These are phyloP conservation scores for Aspergillus incahuasiensis DNA, from an alignment of 495 filamentous ascomycete species.

Conservation along the genomic window DNA sequence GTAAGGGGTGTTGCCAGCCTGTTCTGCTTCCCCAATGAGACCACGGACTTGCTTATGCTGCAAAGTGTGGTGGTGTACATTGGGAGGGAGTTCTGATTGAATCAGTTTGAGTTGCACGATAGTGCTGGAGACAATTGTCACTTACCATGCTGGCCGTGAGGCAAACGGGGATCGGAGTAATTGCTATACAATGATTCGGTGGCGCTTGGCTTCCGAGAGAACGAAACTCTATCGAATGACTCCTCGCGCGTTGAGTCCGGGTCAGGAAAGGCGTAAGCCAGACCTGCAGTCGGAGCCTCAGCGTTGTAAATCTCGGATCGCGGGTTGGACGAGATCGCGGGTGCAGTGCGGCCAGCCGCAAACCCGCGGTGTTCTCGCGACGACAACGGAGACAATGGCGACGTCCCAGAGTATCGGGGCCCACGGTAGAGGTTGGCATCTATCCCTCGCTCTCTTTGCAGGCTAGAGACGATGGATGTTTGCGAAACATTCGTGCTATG, in stretches of 20 bases:
- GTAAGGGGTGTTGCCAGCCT: conserved; percentile 66
- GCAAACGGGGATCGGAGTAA: conserved; percentile 67
- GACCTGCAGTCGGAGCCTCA: conserved; percentile 74
- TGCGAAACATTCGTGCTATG: conserved; percentile 73
- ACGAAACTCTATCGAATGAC: conserved; percentile 47
- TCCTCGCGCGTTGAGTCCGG: conserved; percentile 53
- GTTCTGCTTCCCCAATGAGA: conserved; percentile 58
- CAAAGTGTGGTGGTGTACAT: conserved; percentile 69
- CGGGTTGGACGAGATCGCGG: conserved; percentile 71
- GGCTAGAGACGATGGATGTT: conserved; percentile 62
- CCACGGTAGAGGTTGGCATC: conserved; percentile 49
- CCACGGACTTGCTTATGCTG: conserved; percentile 68
- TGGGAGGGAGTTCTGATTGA: conserved; percentile 42
- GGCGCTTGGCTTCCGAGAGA: conserved; percentile 66
- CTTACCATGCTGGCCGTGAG: conserved; percentile 62
- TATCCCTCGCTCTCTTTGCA: conserved; percentile 54
- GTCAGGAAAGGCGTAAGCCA: conserved; percentile 79
- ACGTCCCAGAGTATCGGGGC: conserved; percentile 43
- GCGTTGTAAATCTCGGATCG: conserved; percentile 74
- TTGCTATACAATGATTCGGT: conserved; percentile 69
- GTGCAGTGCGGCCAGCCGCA: conserved; percentile 58
- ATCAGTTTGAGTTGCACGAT: conserved; percentile 10
- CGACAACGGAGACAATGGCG: conserved; percentile 44
- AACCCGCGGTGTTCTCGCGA: conserved; percentile 52
- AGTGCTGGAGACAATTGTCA: not conserved